A percentile compares a stretch with the other conserved stretches of the same genome.
Evolutionary conservation across 2,329 filamentous ascomycete species (phyloP).

Genomic region (Fusarium albidum): DNA sequence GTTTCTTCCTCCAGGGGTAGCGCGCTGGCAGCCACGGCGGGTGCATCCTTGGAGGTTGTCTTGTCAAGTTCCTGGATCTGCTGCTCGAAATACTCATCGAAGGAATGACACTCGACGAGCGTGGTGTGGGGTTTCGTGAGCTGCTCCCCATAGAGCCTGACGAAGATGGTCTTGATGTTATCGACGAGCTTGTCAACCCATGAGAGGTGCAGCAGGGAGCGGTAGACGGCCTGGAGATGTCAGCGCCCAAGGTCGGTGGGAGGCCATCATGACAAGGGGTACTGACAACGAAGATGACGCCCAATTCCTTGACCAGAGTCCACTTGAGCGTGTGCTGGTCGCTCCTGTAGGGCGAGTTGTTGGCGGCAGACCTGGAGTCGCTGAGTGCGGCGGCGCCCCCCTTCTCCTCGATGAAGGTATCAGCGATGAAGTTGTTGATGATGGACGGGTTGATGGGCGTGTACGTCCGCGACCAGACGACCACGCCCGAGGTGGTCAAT

Average conservation of each 20-base stretch:
- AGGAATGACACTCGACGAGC: conserved; percentile 78
- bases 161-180: conserved; percentile 91
- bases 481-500: conserved; percentile 92
- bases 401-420: conserved; percentile 98
- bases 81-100: conserved; percentile 94
- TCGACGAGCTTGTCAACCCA: conserved; percentile 98
- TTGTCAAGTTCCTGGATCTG: conserved; percentile 84
- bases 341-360: conserved; percentile 80
- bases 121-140: conserved; percentile 82
- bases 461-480: conserved; percentile 93
- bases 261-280: conserved; percentile 30
- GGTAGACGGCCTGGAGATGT: conserved; percentile 82
- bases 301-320: conserved; percentile 90
- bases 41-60: conserved; percentile 50
- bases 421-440: conserved; percentile 93
- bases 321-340: conserved; percentile 97
- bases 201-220: conserved; percentile 90
- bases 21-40: conserved; percentile 39
- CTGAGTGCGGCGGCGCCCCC: conserved; percentile 68
- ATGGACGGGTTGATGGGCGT: conserved; percentile 80
- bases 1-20: conserved; percentile 45
- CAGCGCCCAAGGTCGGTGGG: conserved; percentile 34
- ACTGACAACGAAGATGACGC: conserved; percentile 89
- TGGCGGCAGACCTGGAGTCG: conserved; percentile 65
- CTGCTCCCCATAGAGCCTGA: conserved; percentile 88